Evolutionary conservation across 129 eudicot genomes (phyloP), one percentile per base, ranked within the genome.

Genomic region (Pulicaria dysenterica): DNA sequence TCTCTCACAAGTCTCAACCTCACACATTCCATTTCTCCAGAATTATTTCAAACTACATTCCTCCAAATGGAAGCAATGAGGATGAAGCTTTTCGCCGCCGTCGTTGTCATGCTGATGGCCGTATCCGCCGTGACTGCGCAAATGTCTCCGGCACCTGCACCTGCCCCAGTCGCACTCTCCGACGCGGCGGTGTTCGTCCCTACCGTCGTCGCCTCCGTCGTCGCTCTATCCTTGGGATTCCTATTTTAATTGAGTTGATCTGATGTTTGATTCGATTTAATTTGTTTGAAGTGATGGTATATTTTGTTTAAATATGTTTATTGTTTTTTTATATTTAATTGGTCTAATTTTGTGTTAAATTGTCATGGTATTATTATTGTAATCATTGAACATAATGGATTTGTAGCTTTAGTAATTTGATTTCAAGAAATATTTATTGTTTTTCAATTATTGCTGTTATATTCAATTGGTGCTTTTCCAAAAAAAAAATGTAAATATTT

Each of bases 1-100:
- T 24, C 19, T 31, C 13, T 7, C 58, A 41, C 67, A 24, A 24
- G 1, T 24, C n/a, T 12, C 56, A 14, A 7, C 53, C 17, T 64
- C 67, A 37, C 16, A 61, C 24, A 38, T 14, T 38, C 47, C 5
- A 12, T n/a, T 37, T 61, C 37, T 36, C 8, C 5, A 48, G 16
- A 55, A 36, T 5, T 6, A n/a, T n/a, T n/a, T n/a, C n/a, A n/a
- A n/a, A n/a, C n/a, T n/a, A 14, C 1, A 4, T 48, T 47, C 70
- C 14, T 44, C 4, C 13, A 16, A 79, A 79, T 79, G 84, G 84
- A 75, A 64, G 67, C 84, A 64, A 74, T 51, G 71, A 83, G 60
- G 76, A 64, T 79, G 79, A 77, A 65, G 36, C 40, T 67, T 7
- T 42, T 79, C 13, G 58, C 48, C 6, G 61, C 51, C 4, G 79